phyloP scores from a whole-genome alignment of 1,284 basidiomycete species.

The Hemileia vastatrix region DNA sequence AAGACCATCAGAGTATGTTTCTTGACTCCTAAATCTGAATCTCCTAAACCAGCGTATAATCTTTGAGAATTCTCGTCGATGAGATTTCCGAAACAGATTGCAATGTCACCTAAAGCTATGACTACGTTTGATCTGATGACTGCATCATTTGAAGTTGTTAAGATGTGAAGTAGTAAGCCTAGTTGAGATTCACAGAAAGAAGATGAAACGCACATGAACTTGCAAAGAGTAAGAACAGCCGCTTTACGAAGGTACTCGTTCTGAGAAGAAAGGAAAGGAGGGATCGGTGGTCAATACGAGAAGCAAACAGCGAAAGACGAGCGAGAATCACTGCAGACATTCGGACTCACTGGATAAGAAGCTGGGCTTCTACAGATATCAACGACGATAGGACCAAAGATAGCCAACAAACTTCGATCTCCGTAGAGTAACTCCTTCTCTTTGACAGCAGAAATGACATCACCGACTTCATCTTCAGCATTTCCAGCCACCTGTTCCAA shows the following conservation, averaged over 20 bases:
- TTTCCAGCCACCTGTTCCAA: conserved; percentile 94
- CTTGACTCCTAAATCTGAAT: conserved; percentile 79
- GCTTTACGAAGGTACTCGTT: conserved; percentile 78
- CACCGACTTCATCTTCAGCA: conserved; percentile 97
- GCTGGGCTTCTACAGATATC: conserved; percentile 84
- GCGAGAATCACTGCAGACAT: conserved; percentile 64
- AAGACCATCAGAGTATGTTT: conserved; percentile 99
- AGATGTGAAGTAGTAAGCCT: conserved; percentile 77
- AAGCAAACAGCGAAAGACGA: neutral
- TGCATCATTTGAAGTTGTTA: conserved; percentile 78
- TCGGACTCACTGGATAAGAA: no score
- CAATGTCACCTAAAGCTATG: conserved; percentile 92
- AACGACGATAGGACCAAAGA: conserved; percentile 80
- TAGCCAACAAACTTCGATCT: conserved; percentile 63
- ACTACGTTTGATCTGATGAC: conserved; percentile 89
- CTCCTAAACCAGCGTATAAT: conserved; percentile 83
- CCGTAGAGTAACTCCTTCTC: conserved; percentile 84
- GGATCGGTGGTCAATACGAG: no score
- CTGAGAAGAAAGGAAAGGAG: conserved; percentile 46
- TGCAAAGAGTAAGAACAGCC: conserved; percentile 79
- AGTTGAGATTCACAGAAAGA: conserved; percentile 87
- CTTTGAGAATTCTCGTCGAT: conserved; percentile 95
- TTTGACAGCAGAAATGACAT: conserved; percentile 68
- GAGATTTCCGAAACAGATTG: conserved; percentile 88
- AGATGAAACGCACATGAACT: conserved; percentile 90